These are phyloP conservation scores for Globisporangium viniferum DNA, from an alignment of 352 stramenopile species.

Conservation along the genomic window DNA sequence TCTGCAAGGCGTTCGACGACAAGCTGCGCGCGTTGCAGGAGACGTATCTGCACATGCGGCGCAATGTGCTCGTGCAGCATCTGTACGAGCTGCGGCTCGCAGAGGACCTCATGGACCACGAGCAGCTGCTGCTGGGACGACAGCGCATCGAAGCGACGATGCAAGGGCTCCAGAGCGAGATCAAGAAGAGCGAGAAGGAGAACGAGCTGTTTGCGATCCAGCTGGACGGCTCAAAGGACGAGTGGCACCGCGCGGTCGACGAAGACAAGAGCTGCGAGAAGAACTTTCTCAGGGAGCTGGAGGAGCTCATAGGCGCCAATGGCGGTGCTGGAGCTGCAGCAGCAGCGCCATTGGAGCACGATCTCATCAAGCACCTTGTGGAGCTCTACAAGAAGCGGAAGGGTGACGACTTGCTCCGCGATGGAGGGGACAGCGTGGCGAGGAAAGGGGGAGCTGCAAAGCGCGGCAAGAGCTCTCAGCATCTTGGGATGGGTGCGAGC, in stretches of 20 bases:
- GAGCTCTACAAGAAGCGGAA: conserved; percentile 80
- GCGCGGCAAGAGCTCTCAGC: conserved; percentile 27
- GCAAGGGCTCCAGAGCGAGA: conserved; percentile 16
- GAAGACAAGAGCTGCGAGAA: conserved; percentile 69
- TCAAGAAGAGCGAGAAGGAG: conserved; percentile 34
- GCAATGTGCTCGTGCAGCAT: conserved; percentile 57
- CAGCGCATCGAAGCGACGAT: conserved; percentile 26
- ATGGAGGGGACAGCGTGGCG: conserved; percentile 8
- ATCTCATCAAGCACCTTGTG: conserved; percentile 67
- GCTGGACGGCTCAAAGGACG: conserved; percentile 55
- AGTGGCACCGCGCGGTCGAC: conserved; percentile 62
- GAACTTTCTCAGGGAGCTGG: conserved; percentile 60
- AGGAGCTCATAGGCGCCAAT: conserved; percentile 50
- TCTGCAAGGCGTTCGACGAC: conserved; percentile 85
- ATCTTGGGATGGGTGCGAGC: conserved; percentile 17
- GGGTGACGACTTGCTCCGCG: conserved; percentile 36
- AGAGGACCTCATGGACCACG: conserved; percentile 46
- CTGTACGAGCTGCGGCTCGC: conserved; percentile 66
- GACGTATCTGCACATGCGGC: conserved; percentile 52
- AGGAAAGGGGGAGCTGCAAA: conserved; percentile 18
- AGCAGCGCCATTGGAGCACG: conserved; percentile 62
- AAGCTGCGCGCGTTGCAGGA: conserved; percentile 60
- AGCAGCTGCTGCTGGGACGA: conserved; percentile 39
- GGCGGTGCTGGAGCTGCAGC: conserved; percentile 18
- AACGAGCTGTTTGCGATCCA: conserved; percentile 47